Evolutionary conservation across 805 yeast genomes (phyloP), one percentile per base, ranked within the genome.

Genomic region (Metschnikowia drakensbergensis): DNA sequence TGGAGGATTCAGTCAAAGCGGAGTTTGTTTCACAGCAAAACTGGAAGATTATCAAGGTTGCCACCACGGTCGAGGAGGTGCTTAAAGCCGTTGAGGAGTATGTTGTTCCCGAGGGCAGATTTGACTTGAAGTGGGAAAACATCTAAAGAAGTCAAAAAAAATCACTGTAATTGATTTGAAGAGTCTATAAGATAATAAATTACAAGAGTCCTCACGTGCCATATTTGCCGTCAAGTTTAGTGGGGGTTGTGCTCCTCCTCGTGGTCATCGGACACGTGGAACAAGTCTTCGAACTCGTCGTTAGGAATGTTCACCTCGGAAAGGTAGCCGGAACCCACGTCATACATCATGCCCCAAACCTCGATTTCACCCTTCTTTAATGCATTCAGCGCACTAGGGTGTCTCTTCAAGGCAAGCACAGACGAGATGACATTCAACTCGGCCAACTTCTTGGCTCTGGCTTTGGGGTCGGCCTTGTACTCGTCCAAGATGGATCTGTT

Each of bases 1-100:
- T 89, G 50, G 64, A 73, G 30, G 80, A 75, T 49, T 75, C 91
- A 6, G 80, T 86, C 38, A 64, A 72, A 10, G 69, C 74, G 37
- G 92, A 90, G 3, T 88, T 88, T 59, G 83, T 89, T 48, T 77
- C 85, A 36, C 72, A 69, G 55, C 80, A 77, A 54, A 86, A 87
- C 62, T 83, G 86, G 32, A 75, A 75, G 32, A 86, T 88, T 52
- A 72, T 88, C 48, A 79, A 79, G 47, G 84, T 85, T 36, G 95
- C 90, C 8, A 71, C 72, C 40, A 79, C 84, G 2, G 77, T 84
- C 2, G 83, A 81, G 48, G 92, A 85, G 62, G 94, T 84, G 11
- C 64, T 88, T 31, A 69, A 75, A 29, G 74, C 77, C 45, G 77
- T 88, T 53, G 80, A 81, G 40, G 68, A 77, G 39, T 88, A 84